Evolutionary conservation across 2,329 filamentous ascomycete genomes (phyloP).

Genomic region (Verticillium alfalfae): DNA sequence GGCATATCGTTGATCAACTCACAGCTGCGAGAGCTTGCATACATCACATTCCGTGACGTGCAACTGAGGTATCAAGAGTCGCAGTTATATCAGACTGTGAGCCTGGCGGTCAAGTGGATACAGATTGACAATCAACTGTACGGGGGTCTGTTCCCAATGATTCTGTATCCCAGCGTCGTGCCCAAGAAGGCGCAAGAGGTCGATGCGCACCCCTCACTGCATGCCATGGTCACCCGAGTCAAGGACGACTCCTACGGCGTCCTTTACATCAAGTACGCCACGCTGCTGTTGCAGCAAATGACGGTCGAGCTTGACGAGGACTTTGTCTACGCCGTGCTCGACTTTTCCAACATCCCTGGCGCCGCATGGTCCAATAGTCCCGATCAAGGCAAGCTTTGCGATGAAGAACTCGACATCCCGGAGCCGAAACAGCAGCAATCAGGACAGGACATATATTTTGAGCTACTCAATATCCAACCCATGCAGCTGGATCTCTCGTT

Average conservation of each 20-base stretch:
- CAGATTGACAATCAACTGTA: constrained; percentile 99
- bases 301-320: constrained; percentile 96
- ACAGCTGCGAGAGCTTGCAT: constrained; percentile 86
- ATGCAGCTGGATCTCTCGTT: constrained; percentile 98
- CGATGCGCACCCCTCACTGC: constrained; percentile 90
- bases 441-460: constrained; percentile 96
- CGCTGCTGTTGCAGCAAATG: constrained; percentile 92
- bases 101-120: constrained; percentile 93
- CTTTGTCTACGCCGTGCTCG: constrained; percentile 92
- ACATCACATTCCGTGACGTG: constrained; percentile 87
- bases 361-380: constrained; percentile 76
- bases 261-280: constrained; percentile 97
- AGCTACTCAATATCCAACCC: constrained; percentile 91
- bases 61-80: constrained; percentile 90
- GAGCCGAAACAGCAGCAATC: constrained; percentile 80
- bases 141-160: constrained; percentile 94
- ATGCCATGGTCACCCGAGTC: constrained; percentile 84
- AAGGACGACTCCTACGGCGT: constrained; percentile 99
- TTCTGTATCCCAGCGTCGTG: constrained; percentile 94
- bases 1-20: constrained; percentile 91
- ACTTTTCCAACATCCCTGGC: constrained; percentile 90
- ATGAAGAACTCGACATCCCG: constrained; percentile 84
- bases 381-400: constrained; percentile 79
- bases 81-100: constrained; percentile 86
- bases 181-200: constrained; percentile 96